Evolutionary conservation across 2,329 filamentous ascomycete species (phyloP).

Genomic region (Escovopsis weberi): DNA sequence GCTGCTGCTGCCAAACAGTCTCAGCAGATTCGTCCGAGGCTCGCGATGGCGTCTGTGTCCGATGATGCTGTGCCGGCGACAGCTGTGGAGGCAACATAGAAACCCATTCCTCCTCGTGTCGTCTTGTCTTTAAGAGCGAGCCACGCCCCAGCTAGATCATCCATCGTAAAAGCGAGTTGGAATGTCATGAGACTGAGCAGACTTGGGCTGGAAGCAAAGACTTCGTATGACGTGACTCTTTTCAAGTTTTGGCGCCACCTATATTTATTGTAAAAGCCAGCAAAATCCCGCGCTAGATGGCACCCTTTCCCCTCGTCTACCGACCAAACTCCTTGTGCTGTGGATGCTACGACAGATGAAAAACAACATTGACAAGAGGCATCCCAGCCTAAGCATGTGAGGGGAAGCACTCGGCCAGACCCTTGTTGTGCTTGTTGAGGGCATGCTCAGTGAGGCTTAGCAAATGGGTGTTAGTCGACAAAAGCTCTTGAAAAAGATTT

Average conservation of each 20-base stretch:
- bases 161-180: no score
- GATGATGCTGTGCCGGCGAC: constrained; percentile 7
- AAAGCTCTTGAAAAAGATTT: background rate
- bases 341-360: background rate
- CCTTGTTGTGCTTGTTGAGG: constrained; percentile 62
- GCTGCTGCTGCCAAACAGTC: constrained; percentile 10
- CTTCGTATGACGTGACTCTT: no score
- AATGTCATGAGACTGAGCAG: no score
- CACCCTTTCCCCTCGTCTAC: constrained; percentile 3
- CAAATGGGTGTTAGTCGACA: constrained; percentile 1
- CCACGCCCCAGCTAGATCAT: background rate
- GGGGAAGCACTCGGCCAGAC: constrained; percentile 57
- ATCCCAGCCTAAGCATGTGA: constrained; percentile 15
- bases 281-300: background rate
- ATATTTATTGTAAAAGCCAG: no score
- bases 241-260: no score
- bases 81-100: constrained; percentile 19
- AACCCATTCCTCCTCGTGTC: background rate
- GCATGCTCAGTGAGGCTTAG: constrained; percentile 55
- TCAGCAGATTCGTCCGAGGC: constrained; percentile 15
- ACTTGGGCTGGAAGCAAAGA: background rate
- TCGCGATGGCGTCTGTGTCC: constrained; percentile 8
- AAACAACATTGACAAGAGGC: background rate
- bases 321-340: constrained; percentile 5
- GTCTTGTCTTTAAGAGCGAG: background rate